Percentiles rank a stretch among this genome's conserved stretches.
Evolutionary conservation across 768 basidiomycete genomes (phyloP).

Genomic region (Leccinum longicurvipes): DNA sequence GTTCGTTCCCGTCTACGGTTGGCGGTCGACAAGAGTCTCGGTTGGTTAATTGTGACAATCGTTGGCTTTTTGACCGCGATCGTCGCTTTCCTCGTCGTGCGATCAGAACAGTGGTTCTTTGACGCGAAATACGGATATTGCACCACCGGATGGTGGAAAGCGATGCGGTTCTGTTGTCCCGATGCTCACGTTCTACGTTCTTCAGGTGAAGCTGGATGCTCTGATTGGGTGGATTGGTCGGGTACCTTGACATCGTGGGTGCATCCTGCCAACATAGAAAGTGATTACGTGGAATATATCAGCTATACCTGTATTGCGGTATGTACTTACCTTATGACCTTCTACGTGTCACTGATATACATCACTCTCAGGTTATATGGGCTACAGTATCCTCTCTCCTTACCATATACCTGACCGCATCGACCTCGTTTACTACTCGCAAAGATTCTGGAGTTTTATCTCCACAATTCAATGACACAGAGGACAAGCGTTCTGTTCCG

Average conservation of each 20-base stretch:
- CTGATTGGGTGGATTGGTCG: constrained; percentile 76
- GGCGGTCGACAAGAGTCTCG: constrained; percentile 70
- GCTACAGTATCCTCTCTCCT: constrained; percentile 73
- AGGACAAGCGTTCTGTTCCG: constrained; percentile 21
- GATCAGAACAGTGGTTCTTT: constrained; percentile 85
- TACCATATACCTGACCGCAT: constrained; percentile 84
- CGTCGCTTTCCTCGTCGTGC: constrained; percentile 82
- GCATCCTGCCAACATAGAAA: constrained; percentile 10
- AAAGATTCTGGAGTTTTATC: constrained; percentile 81
- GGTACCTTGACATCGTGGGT: constrained; percentile 42
- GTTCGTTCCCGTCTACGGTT: constrained; percentile 62
- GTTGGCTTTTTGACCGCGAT: constrained; percentile 85
- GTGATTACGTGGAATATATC: constrained; percentile 58
- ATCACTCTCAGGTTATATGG: constrained; percentile 54
- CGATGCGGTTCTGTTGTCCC: constrained; percentile 82
- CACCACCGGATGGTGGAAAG: constrained; percentile 59
- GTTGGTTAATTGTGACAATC: constrained; percentile 87
- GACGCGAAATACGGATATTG: constrained; percentile 94
- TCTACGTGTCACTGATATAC: neutral
- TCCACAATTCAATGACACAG: constrained; percentile 41
- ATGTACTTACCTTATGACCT: constrained; percentile 29
- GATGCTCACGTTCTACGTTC: constrained; percentile 11
- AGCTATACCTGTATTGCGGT: constrained; percentile 79
- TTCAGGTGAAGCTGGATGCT: constrained; percentile 44
- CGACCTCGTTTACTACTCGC: constrained; percentile 81